These are phyloP conservation scores for Mychonastes homosphaera DNA, from an alignment of 139 green algal species.

Conservation along the genomic window DNA sequence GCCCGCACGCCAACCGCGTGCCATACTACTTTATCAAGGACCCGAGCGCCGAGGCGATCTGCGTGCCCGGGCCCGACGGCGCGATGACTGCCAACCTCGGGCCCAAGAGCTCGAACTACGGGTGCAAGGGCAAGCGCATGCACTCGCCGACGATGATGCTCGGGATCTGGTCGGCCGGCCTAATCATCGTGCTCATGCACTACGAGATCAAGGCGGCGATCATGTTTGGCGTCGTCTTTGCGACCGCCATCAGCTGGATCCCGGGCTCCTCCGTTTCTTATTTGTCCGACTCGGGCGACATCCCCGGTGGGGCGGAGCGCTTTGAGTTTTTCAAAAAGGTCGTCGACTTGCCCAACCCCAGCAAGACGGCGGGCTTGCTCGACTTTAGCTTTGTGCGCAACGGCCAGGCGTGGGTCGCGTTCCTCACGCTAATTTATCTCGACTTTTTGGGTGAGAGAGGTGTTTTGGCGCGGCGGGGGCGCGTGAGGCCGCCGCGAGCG, in stretches of 20 bases:
- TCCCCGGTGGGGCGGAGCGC: constrained; percentile 36
- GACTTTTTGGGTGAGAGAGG: too few species aligned
- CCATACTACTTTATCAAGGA: too few species aligned
- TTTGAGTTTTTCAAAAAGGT: constrained; percentile 51
- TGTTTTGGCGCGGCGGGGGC: too few species aligned
- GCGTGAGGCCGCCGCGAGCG: too few species aligned
- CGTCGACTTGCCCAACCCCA: constrained; percentile 31
- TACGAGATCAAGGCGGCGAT: constrained; percentile 51
- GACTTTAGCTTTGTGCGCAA: constrained; percentile 37
- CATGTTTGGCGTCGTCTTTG: constrained; percentile 65
- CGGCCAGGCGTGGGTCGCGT: constrained; percentile 43
- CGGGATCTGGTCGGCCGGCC: constrained; percentile 51
- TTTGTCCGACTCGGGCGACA: constrained; percentile 32
- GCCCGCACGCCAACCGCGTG: neutral
- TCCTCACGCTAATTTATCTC: constrained; percentile 61
- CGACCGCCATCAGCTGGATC: constrained; percentile 79
- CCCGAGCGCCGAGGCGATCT: neutral
- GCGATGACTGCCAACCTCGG: constrained; percentile 4
- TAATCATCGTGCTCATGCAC: constrained; percentile 54
- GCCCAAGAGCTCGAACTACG: constrained; percentile 5
- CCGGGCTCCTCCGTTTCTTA: constrained; percentile 43
- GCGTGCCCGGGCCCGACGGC: neutral
- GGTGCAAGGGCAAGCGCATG: constrained; percentile 29
- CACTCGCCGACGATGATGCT: constrained; percentile 54
- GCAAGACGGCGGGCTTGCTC: constrained; percentile 25